A percentile compares a stretch with the other conserved stretches of the same genome.
Evolutionary conservation across 2,329 filamentous ascomycete species (phyloP).

Genomic region (Sclerotinia trifoliorum): DNA sequence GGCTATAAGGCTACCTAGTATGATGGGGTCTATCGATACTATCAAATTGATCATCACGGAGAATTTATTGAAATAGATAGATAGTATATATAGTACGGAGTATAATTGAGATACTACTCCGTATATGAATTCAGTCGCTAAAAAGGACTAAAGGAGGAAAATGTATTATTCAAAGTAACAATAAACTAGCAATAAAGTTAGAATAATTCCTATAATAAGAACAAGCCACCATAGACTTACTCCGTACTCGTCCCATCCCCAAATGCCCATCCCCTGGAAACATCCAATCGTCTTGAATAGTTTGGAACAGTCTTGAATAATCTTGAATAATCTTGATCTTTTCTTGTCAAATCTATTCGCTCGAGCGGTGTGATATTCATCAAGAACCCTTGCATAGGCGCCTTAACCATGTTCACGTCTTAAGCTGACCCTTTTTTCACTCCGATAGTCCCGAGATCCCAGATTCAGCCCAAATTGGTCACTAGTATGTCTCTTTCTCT

Average conservation of each 20-base stretch:
- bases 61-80: background rate
- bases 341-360: constrained; percentile 9
- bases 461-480: constrained; percentile 9
- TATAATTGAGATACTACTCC: too few species aligned
- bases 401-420: background rate
- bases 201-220: constrained; percentile 12
- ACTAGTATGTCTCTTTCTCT: background rate
- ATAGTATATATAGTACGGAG: background rate
- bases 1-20: background rate
- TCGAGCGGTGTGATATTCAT: constrained; percentile 17
- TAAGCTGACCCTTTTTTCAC: background rate
- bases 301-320: background rate
- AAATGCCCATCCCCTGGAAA: constrained; percentile 6
- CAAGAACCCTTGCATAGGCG: constrained; percentile 20
- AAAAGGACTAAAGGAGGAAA: background rate
- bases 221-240: constrained; percentile 3
- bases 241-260: background rate
- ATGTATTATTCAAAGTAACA: constrained; percentile 1
- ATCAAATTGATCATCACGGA: background rate
- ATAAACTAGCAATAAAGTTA: background rate
- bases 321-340: background rate
- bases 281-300: constrained; percentile 12
- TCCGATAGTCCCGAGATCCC: constrained; percentile 17
- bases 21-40: background rate
- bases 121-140: background rate